phyloP scores from a whole-genome alignment of 2,329 filamentous ascomycete genomes.

The Plectosphaerella plurivora region DNA sequence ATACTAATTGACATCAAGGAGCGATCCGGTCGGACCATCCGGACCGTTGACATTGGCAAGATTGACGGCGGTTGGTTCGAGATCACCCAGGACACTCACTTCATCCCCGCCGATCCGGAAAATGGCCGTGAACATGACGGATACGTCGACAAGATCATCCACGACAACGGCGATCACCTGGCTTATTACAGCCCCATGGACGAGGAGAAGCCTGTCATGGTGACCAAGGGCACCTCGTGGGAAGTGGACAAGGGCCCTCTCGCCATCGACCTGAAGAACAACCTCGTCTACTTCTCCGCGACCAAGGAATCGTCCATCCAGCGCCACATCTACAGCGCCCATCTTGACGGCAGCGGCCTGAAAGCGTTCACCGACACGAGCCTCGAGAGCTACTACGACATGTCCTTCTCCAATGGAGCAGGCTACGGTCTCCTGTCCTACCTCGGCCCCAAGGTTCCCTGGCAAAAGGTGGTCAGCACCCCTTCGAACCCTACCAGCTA shows the following conservation, averaged over 20 bases:
- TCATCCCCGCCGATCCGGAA: constrained; percentile 75
- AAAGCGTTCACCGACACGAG: constrained; percentile 69
- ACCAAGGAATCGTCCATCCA: constrained; percentile 86
- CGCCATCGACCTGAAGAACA: constrained; percentile 77
- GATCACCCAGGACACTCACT: constrained; percentile 79
- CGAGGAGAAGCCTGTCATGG: constrained; percentile 72
- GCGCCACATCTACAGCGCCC: constrained; percentile 87
- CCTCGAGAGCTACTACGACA: constrained; percentile 71
- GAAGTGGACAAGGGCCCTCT: constrained; percentile 85
- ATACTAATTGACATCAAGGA: constrained; percentile 75
- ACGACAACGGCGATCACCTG: constrained; percentile 84
- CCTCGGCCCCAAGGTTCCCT: constrained; percentile 78
- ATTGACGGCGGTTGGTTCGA: constrained; percentile 99
- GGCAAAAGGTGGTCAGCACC: constrained; percentile 85
- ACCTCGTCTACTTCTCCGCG: constrained; percentile 84
- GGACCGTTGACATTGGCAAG: constrained; percentile 72
- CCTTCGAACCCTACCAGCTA: constrained; percentile 62
- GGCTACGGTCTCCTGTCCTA: constrained; percentile 84
- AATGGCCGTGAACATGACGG: constrained; percentile 78
- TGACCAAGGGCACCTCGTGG: constrained; percentile 79
- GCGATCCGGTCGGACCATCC: constrained; percentile 72
- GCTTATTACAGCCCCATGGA: constrained; percentile 91
- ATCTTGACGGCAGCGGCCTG: constrained; percentile 72
- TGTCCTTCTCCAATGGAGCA: constrained; percentile 78
- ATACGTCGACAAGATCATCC: constrained; percentile 86